phyloP scores from a whole-genome alignment of 306 rosid species.

The Rosa lucieae region DNA sequence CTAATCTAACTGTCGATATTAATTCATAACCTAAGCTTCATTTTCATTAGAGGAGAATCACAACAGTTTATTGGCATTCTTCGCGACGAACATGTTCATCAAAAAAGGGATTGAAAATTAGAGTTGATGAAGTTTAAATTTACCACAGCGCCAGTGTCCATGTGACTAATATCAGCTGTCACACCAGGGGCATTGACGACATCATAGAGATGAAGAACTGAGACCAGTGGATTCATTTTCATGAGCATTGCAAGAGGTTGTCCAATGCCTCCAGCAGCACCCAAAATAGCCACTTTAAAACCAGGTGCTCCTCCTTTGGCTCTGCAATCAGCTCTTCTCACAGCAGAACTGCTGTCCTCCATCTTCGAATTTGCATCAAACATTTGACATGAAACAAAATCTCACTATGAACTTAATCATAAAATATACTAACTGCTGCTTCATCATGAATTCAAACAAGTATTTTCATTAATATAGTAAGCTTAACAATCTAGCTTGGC shows the following conservation, averaged over 20 bases:
- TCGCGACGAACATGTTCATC: not conserved
- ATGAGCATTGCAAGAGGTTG: constrained; percentile 83
- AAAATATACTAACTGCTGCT: not conserved
- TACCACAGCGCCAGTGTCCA: constrained; percentile 99
- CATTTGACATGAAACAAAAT: not conserved
- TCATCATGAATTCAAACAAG: not conserved
- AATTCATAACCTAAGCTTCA: too few species aligned
- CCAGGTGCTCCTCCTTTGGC: constrained; percentile 94
- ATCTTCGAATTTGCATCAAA: constrained; percentile 26
- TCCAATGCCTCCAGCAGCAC: constrained; percentile 98
- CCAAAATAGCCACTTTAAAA: constrained; percentile 84
- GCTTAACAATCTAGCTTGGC: not conserved
- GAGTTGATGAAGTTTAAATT: constrained; percentile 7
- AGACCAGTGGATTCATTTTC: constrained; percentile 93
- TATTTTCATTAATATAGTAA: not conserved
- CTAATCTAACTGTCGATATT: not conserved
- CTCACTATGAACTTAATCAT: not conserved
- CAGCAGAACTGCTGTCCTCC: constrained; percentile 37
- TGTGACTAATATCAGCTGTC: constrained; percentile 94
- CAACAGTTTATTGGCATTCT: not conserved
- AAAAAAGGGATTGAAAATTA: not conserved
- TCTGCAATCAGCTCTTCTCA: constrained; percentile 58
- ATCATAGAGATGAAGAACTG: constrained; percentile 95
- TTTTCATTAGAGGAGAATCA: not conserved
- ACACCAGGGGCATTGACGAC: constrained; percentile 95